phyloP scores from a whole-genome alignment of 345 rosid genomes.

The Bruguiera sexangula region DNA sequence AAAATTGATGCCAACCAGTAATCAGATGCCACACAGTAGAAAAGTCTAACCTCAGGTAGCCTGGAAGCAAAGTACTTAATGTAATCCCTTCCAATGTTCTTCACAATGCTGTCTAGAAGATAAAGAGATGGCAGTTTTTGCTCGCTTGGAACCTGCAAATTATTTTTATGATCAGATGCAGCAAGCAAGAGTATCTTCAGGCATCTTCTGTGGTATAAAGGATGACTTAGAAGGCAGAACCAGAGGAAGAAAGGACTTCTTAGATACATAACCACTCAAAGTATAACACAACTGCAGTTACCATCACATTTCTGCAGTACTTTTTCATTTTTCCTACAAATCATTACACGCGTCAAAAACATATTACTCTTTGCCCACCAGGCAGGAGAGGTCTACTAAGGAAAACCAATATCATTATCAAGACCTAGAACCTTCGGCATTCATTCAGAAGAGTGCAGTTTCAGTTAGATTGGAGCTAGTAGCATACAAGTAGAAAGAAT shows the following conservation, averaged over 20 bases:
- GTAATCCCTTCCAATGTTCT: constrained; percentile 93
- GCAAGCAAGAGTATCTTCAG: constrained; percentile 6
- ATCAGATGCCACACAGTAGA: constrained; percentile 10
- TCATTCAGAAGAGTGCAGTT: too few relatives aligned
- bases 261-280: constrained; percentile 1
- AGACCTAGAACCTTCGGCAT: neutral
- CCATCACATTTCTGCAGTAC: neutral
- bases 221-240: neutral
- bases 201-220: neutral
- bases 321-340: constrained; percentile 3
- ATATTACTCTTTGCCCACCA: too few relatives aligned
- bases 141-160: constrained; percentile 94
- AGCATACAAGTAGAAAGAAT: neutral
- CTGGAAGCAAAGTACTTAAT: constrained; percentile 74
- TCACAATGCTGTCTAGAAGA: constrained; percentile 98
- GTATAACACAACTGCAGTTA: neutral
- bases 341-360: neutral
- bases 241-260: neutral
- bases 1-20: neutral
- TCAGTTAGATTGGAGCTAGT: neutral
- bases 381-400: too few relatives aligned
- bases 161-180: constrained; percentile 44
- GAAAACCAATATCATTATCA: too few relatives aligned
- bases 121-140: constrained; percentile 98
- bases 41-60: constrained; percentile 77